Evolutionary conservation across 345 rosid genomes (phyloP).

Genomic region (Acer campestre): DNA sequence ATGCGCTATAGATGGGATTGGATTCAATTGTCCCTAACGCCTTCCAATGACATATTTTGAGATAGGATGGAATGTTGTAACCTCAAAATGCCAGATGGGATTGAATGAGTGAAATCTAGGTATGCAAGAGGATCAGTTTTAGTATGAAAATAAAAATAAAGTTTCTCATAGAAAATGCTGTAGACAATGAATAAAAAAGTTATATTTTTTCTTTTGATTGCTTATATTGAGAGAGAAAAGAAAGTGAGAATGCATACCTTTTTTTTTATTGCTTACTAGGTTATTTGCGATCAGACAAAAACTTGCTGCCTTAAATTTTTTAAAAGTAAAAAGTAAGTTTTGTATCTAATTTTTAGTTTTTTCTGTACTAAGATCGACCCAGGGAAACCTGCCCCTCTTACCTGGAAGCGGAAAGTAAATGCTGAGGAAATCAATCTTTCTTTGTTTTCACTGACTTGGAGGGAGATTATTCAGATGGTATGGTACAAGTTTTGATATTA

Average conservation of each 20-base stretch:
- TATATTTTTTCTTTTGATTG: not conserved
- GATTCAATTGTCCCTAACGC: not conserved
- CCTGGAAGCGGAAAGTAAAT: constrained; percentile 66
- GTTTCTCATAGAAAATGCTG: too few relatives aligned
- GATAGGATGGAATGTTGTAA: not conserved
- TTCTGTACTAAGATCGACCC: constrained; percentile 52
- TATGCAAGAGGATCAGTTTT: too few relatives aligned
- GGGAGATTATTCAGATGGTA: constrained; percentile 70
- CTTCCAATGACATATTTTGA: not conserved
- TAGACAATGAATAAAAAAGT: not conserved
- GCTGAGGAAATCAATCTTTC: constrained; percentile 35
- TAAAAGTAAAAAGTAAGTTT: constrained; percentile 4
- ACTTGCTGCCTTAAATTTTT: constrained; percentile 1
- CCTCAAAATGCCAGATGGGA: not conserved
- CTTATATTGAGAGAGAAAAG: not conserved
- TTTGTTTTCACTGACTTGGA: constrained; percentile 45
- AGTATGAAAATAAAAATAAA: not conserved
- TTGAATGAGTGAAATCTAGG: too few relatives aligned
- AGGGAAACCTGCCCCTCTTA: constrained; percentile 51
- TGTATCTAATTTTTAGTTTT: constrained; percentile 1
- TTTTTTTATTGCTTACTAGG: not conserved
- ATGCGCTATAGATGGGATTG: not conserved
- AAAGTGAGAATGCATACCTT: too few relatives aligned
- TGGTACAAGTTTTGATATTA: constrained; percentile 6
- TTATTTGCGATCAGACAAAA: not conserved